phyloP scores from a whole-genome alignment of 495 filamentous ascomycete species.

The Melanomma pulvis-pyrius region DNA sequence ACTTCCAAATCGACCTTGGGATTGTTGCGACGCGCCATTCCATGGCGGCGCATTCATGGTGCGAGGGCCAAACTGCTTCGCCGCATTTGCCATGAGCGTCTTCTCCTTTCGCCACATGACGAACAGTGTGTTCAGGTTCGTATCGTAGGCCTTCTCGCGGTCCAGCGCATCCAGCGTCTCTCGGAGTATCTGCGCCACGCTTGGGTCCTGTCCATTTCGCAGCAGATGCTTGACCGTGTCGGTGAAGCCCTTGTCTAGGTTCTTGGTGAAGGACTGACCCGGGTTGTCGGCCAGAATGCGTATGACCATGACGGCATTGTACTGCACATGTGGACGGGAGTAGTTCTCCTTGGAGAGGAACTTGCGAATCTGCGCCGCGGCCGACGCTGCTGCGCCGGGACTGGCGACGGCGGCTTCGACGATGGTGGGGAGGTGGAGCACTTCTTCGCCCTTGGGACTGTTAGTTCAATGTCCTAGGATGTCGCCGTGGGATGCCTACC shows the following conservation, averaged over 20 bases:
- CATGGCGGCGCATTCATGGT: slow-evolving; percentile 39
- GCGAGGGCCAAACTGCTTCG: slow-evolving; percentile 25
- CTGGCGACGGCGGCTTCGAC: slow-evolving; percentile 94
- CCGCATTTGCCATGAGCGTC: slow-evolving; percentile 40
- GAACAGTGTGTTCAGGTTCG: slow-evolving; percentile 65
- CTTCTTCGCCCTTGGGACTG: slow-evolving; percentile 71
- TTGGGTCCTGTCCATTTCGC: slow-evolving; percentile 68
- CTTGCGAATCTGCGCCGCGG: slow-evolving; percentile 76
- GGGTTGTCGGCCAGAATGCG: slow-evolving; percentile 93
- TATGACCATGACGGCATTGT: slow-evolving; percentile 95
- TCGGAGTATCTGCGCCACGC: slow-evolving; percentile 79
- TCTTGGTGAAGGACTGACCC: slow-evolving; percentile 81
- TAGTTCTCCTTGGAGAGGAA: slow-evolving; percentile 71
- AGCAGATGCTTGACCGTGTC: slow-evolving; percentile 75
- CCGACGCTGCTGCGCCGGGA: slow-evolving; percentile 77
- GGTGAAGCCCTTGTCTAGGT: slow-evolving; percentile 81
- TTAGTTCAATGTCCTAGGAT: not conserved
- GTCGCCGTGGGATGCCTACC: slow-evolving; percentile 51
- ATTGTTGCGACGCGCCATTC: slow-evolving; percentile 12
- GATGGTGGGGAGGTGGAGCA: slow-evolving; percentile 88
- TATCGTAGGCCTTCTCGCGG: slow-evolving; percentile 67
- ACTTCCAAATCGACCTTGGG: not conserved
- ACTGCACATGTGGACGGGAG: slow-evolving; percentile 71
- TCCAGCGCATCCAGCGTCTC: slow-evolving; percentile 83
- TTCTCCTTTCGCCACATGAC: slow-evolving; percentile 94